Evolutionary conservation across 352 stramenopile genomes (phyloP).

Genomic region (Synura sp.): DNA sequence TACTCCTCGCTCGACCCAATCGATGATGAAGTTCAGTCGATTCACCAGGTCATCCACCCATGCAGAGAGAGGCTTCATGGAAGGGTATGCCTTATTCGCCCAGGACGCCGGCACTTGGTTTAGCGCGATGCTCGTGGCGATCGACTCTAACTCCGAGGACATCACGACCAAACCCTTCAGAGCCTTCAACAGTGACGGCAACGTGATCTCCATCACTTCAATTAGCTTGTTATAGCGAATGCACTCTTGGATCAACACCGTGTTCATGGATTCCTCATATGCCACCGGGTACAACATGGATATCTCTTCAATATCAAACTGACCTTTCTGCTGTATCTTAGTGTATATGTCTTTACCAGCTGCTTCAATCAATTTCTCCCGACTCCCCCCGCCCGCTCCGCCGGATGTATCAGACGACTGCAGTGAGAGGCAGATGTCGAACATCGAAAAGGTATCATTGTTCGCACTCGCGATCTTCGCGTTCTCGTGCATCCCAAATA

Average conservation of each 20-base stretch:
- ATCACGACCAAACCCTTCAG: constrained; percentile 89
- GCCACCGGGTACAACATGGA: constrained; percentile 76
- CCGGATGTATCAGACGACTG: constrained; percentile 56
- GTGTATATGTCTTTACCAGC: constrained; percentile 74
- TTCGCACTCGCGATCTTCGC: constrained; percentile 88
- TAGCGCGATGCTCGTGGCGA: constrained; percentile 78
- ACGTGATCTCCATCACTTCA: constrained; percentile 68
- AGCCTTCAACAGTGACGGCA: constrained; percentile 77
- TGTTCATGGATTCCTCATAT: constrained; percentile 93
- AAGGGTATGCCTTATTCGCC: constrained; percentile 75
- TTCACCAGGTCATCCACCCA: constrained; percentile 83
- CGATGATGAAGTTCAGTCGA: constrained; percentile 77
- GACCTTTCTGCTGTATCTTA: constrained; percentile 52
- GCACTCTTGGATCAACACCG: constrained; percentile 85
- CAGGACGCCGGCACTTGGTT: constrained; percentile 79
- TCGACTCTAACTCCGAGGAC: constrained; percentile 82
- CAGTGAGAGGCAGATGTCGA: constrained; percentile 79
- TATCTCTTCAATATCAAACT: constrained; percentile 84
- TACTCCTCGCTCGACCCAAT: constrained; percentile 76
- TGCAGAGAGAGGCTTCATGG: constrained; percentile 77
- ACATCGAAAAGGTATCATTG: constrained; percentile 83
- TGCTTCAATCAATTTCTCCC: constrained; percentile 60
- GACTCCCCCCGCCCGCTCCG: constrained; percentile 51
- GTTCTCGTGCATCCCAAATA: constrained; percentile 90
- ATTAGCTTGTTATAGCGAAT: constrained; percentile 89